Evolutionary conservation across 192 early-diverging fungal genomes (phyloP).

Genomic region (Gigaspora rosea): DNA sequence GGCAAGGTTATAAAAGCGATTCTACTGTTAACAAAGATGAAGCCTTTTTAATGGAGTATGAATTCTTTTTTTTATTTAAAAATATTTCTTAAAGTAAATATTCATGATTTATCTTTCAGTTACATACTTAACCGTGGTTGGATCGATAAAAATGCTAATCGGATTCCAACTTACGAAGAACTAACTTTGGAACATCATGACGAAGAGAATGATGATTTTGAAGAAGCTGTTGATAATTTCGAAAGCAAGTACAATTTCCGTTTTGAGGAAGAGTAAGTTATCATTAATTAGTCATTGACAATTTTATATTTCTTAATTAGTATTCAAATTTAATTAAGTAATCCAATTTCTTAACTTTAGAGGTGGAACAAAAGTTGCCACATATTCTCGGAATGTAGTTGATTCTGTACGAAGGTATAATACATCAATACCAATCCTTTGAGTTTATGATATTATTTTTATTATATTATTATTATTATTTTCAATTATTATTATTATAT

Average conservation of each 20-base stretch:
- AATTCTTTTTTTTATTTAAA: neutral
- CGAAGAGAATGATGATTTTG: constrained; percentile 67
- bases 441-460: too few species aligned
- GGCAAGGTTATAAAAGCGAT: constrained; percentile 54
- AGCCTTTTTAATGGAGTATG: constrained; percentile 80
- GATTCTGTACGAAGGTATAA: constrained; percentile 64
- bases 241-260: constrained; percentile 93
- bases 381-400: constrained; percentile 82
- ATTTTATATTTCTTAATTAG: constrained; percentile 2
- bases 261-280: constrained; percentile 80
- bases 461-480: too few species aligned
- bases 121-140: constrained; percentile 94
- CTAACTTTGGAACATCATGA: constrained; percentile 59
- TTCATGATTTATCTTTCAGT: constrained; percentile 36
- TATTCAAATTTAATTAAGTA: too few species aligned
- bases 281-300: constrained; percentile 5
- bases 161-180: constrained; percentile 67
- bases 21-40: constrained; percentile 53
- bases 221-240: constrained; percentile 83
- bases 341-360: constrained; percentile 27
- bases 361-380: constrained; percentile 65
- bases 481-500: too few species aligned
- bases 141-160: constrained; percentile 78
- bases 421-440: too few species aligned
- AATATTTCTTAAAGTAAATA: neutral